Base-by-base conservation (phyloP, 345 rosid species). In the Sonneratia caseolaris region DNA sequence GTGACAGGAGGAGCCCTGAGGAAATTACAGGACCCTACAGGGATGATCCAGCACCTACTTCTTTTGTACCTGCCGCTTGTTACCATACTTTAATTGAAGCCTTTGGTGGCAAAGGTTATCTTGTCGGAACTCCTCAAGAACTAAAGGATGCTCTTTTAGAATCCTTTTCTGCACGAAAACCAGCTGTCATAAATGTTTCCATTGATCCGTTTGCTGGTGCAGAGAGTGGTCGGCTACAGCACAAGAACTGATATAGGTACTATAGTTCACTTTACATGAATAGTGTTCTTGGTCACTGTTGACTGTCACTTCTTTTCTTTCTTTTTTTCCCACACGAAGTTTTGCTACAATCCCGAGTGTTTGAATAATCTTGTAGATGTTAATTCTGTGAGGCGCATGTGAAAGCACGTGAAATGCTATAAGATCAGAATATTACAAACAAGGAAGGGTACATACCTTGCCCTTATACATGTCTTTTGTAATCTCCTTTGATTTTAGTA, bases 31-130 rank as follows among this genome's bases (percentile, higher is more conserved):
- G 98, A 61, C 98, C 98, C 61, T 67, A 81, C 73, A 90, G 84
- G 86, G 94, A 87, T 37, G 99, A 92, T 71, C 99, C 99, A 15
- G 98, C 99, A 37, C 98, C 98, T 45, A 95, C 99, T 51, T 95
- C 99, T 1, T 92, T 95, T 77, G 98, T 95, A 15, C 96, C 97
- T 2, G 76, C 83, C 69, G 98, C 99, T 62, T 97, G 87, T 13
- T 95, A 95, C 74, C 97, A 95, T 79, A 75, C 65, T 35, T 76
- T 95, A 45, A 90, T 90, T 1, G 89, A 90, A 89, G 98, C 98
- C 15, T 95, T 95, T 65, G 96, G 97, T 61, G 99, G 99, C 65
- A 87, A 83, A 74, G 99, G 98, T 10, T 95, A 90, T 79, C 82
- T 87, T 10, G 99, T 92, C 51, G 92, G 79, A 66, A 90, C 90